Percentiles rank a stretch among this genome's conserved stretches.
phyloP scores from a whole-genome alignment of 805 yeast genomes.

The Wickerhamiella spandovensis region DNA sequence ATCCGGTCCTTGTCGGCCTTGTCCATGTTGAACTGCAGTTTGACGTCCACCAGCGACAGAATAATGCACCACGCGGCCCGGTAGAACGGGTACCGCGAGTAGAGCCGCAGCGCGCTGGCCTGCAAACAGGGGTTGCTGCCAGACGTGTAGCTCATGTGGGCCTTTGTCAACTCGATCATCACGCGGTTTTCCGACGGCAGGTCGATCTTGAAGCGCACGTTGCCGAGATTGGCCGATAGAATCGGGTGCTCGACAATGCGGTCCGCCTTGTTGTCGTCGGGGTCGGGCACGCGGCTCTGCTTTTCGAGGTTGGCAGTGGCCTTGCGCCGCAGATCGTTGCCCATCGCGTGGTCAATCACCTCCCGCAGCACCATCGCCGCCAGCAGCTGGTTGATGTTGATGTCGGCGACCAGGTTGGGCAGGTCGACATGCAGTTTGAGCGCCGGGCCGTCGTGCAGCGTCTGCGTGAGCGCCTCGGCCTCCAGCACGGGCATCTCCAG shows the following conservation, averaged over 20 bases:
- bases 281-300: conserved; percentile 10
- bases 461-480: conserved; percentile 5
- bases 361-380: conserved; percentile 18
- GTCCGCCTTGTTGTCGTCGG: neutral
- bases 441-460: neutral
- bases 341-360: conserved; percentile 14
- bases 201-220: conserved; percentile 25
- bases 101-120: conserved; percentile 31
- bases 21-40: conserved; percentile 6
- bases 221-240: conserved; percentile 15
- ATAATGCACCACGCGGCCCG: conserved; percentile 27
- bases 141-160: conserved; percentile 21
- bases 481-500: conserved; percentile 9
- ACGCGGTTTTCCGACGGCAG: conserved; percentile 36
- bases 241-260: neutral
- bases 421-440: conserved; percentile 3
- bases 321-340: conserved; percentile 5
- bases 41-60: conserved; percentile 19
- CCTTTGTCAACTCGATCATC: conserved; percentile 32
- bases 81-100: conserved; percentile 37
- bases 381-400: conserved; percentile 18
- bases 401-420: conserved; percentile 11
- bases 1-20: conserved; percentile 10
- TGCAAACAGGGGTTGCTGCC: conserved; percentile 21
- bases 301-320: neutral